A percentile compares a stretch with the other conserved stretches of the same genome.
phyloP scores from a whole-genome alignment of 2,329 filamentous ascomycete genomes.

The Beauveria bassiana region DNA sequence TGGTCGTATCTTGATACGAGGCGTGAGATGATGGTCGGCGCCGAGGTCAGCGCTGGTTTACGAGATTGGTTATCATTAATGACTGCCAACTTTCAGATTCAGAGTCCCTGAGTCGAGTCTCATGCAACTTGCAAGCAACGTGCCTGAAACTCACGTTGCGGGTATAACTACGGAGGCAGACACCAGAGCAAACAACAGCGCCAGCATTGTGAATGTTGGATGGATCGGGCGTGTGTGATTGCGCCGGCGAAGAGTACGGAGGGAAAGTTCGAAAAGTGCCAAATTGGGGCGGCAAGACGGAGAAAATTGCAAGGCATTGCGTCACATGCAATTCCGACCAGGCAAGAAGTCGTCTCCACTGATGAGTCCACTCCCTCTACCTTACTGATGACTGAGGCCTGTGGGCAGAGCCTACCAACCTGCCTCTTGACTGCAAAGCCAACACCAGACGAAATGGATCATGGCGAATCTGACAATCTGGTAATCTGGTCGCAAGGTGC shows the following conservation, averaged over 20 bases:
- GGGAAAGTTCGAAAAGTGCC: not conserved
- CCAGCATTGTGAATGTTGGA: too few species aligned
- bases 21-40: not conserved
- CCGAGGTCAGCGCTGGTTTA: too few species aligned
- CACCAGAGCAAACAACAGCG: not conserved
- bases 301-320: not conserved
- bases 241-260: not conserved
- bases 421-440: not conserved
- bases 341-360: too few species aligned
- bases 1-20: not conserved
- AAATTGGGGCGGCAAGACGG: not conserved
- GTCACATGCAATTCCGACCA: not conserved
- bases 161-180: not conserved
- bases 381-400: not conserved
- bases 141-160: not conserved
- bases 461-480: not conserved
- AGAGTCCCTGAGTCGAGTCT: too few species aligned
- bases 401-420: not conserved
- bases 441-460: not conserved
- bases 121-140: too few species aligned
- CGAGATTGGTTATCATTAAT: too few species aligned
- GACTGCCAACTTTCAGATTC: too few species aligned
- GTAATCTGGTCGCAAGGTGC: too few species aligned
- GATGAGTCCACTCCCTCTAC: not conserved
- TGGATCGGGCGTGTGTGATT: too few species aligned